These are phyloP conservation scores for Aureobasidium sp. DNA, from an alignment of 2,329 filamentous ascomycete species.

Conservation along the genomic window DNA sequence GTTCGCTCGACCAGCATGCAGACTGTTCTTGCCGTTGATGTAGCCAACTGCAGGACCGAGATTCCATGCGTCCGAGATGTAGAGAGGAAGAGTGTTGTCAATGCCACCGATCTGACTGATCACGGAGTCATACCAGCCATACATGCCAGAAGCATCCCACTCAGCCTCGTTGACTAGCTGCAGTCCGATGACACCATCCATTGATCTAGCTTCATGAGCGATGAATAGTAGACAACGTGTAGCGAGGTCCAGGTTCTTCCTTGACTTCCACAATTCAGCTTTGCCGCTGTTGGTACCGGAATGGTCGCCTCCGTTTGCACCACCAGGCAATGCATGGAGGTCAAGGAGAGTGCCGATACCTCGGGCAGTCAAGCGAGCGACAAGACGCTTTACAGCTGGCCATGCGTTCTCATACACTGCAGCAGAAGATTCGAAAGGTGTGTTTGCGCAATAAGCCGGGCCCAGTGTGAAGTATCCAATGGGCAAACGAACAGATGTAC, in stretches of 20 bases:
- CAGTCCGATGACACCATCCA: slow-evolving; percentile 47
- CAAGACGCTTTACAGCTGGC: slow-evolving; percentile 42
- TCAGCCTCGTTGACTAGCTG: slow-evolving; percentile 53
- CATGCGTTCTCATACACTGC: slow-evolving; percentile 49
- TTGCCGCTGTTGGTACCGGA: slow-evolving; percentile 48
- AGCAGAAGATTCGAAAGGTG: slow-evolving; percentile 45
- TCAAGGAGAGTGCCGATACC: slow-evolving; percentile 54
- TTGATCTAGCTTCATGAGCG: slow-evolving; percentile 38
- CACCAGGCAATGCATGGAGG: slow-evolving; percentile 52
- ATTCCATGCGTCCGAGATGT: slow-evolving; percentile 55
- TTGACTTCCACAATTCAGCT: slow-evolving; percentile 46
- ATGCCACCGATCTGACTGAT: slow-evolving; percentile 42
- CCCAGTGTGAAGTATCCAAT: slow-evolving; percentile 55
- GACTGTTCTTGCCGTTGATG: slow-evolving; percentile 35
- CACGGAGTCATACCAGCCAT: slow-evolving; percentile 50
- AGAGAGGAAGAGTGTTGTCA: slow-evolving; percentile 46
- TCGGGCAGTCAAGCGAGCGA: slow-evolving; percentile 37
- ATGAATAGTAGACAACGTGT: slow-evolving; percentile 46
- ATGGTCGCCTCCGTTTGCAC: slow-evolving; percentile 50
- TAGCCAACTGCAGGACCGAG: slow-evolving; percentile 41
- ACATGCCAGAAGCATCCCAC: slow-evolving; percentile 45
- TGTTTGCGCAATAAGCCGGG: slow-evolving; percentile 42
- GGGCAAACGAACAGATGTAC: slow-evolving; percentile 52
- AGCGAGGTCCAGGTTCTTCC: slow-evolving; percentile 39
- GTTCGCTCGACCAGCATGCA: slow-evolving; percentile 27